Base-by-base conservation (phyloP, 768 basidiomycete species). In the Termitomyces sp. region DNA sequence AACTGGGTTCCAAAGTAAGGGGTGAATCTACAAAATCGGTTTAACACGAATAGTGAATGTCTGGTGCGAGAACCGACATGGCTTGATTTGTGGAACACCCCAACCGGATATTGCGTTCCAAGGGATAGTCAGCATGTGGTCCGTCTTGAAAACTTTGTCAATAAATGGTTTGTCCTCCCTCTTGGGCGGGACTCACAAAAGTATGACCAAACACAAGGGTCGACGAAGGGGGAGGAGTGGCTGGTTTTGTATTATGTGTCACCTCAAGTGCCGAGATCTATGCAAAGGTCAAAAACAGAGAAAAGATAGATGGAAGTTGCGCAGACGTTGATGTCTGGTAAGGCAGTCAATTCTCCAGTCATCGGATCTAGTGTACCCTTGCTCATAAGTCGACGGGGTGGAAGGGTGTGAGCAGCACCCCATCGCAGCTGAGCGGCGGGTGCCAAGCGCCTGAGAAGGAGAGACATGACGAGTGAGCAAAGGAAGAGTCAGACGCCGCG, bases 111-210 rank as follows among this genome's bases (percentile, higher is more conserved):
- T 68, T 4, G 78, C 74, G 58, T 81, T 76, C 94, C 94, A 96
- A 71, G 86, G 74, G 74, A 86, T 83, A 40, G 80, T 86, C 40
- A 95, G 71, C 93, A 95, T 95, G 69, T 95, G 92, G 72, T 95
- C 89, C 45, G 89, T 90, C 89, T 88, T 64, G 16, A 34, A 50
- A 62, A 2, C 13, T 12, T 48, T 36, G 46, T 58, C 53, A 52
- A 40, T 55, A 49, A 53, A 33, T 55, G 53, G 52, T 32, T 58
- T 55, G 48, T 14, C 51, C 57, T 49, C 32, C 27, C 4, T 22
- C 20, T 32, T 9, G 33, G 43, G 45, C 51, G 36, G 59, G 69
- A 72, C 85, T 75, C 68, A 89, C 88, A 66, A 96, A 95, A 24
- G 86, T 90, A 67, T 85, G 86, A 0, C 95, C 95, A 66, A 96